Base-by-base conservation (phyloP, 345 rosid genomes). In the Eucalyptus melliodora region DNA sequence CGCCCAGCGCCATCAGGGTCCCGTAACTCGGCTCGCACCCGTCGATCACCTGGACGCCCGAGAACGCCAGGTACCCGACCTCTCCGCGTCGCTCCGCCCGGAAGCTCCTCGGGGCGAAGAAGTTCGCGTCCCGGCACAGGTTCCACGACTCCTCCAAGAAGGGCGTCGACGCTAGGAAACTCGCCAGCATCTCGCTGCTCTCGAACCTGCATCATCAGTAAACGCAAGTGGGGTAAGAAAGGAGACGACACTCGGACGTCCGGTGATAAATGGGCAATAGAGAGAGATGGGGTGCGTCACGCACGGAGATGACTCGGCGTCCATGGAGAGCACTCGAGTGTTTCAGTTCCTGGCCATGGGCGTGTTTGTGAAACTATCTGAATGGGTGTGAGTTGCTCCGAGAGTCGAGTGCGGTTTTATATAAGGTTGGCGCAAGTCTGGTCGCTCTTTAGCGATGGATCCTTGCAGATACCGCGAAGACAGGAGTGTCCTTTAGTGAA, bases 151-250 rank as follows among this genome's bases (percentile, higher is more conserved):
- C 92, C 34, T 91, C 72, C 14, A 95, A 89, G 86, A 97, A 16
- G 0, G 95, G 94, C 23, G 96, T 97, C 14, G 99, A 94, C 24
- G 94, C 93, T 81, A 97, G 31, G 89, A 94, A 92, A 42, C 51
- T 90, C 16, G 98, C 98, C 88, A 93, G 92, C 91, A 95, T 90
- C 95, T 97, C 99, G 90, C 98, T 95, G 86, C 94, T 94, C 93
- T 97, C 99, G 88, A 96, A 95, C 89, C 96, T 92, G 91, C 80
- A 45, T 34, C 45, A 86, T 7, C 87, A 31, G 34, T 15, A 7
- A 51, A 50, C 26, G 49, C 88, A 23, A 31, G 16, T 2, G 14
- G 44, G 62, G 56, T 26, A 5, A 37, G 88, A 53, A 12, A 19
- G 44, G 27, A 34, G 49, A 53, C 62, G 24, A 50, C 51, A 11